Evolutionary conservation across 2,329 filamentous ascomycete species (phyloP).

Genomic region (Diplodia scrobiculata): DNA sequence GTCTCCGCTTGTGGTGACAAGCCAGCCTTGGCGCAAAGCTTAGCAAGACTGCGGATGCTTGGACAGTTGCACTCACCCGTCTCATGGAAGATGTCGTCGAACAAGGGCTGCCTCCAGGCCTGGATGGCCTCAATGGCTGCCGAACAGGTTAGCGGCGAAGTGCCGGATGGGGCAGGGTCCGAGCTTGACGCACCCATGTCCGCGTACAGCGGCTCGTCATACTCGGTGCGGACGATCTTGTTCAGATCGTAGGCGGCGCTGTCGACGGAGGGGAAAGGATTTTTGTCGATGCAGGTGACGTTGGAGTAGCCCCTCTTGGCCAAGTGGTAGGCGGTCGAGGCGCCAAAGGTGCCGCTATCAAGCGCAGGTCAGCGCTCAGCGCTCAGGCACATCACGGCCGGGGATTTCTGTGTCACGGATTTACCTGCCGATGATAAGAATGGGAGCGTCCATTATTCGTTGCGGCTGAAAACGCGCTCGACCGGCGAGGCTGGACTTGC

Average conservation of each 20-base stretch:
- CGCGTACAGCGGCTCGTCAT: conserved; percentile 32
- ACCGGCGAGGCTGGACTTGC: background rate
- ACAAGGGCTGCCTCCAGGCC: conserved; percentile 31
- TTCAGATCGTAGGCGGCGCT: conserved; percentile 31
- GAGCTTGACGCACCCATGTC: conserved; percentile 30
- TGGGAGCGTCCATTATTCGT: conserved; percentile 14
- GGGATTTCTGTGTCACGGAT: conserved; percentile 1
- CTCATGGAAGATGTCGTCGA: conserved; percentile 30
- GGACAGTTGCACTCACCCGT: conserved; percentile 7
- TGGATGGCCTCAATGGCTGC: conserved; percentile 31
- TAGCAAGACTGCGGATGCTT: background rate
- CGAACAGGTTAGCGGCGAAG: background rate
- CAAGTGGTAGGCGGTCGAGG: conserved; percentile 40
- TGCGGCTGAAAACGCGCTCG: background rate
- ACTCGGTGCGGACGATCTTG: conserved; percentile 34
- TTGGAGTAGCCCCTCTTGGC: conserved; percentile 38
- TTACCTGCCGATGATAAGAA: conserved; percentile 26
- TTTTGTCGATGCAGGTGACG: conserved; percentile 39
- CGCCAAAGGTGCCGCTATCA: conserved; percentile 40
- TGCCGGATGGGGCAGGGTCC: background rate
- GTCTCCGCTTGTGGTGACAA: conserved; percentile 31
- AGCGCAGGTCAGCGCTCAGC: conserved; percentile 28
- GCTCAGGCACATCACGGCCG: background rate
- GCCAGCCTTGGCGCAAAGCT: conserved; percentile 28
- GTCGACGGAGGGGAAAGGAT: conserved; percentile 28